Base-by-base conservation (phyloP, 495 filamentous ascomycete species). In the Annulohypoxylon stygium region DNA sequence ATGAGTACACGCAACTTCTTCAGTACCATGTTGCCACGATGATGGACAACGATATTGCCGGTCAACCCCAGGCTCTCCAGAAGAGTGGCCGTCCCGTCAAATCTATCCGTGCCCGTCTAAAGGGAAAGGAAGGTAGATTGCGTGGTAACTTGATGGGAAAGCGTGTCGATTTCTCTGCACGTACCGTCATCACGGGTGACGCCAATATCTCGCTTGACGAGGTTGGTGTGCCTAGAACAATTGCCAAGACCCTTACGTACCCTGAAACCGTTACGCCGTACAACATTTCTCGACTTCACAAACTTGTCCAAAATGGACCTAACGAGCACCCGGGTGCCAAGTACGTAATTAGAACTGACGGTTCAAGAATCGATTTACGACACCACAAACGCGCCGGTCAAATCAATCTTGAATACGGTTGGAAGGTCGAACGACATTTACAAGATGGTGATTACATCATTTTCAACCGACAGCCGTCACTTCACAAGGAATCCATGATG, bases 401-500 rank as follows among this genome's bases (percentile, higher is more conserved):
- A 39, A 91, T 97, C 58, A 88, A 91, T 36, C 84, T 99, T 30
- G 91, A 97, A 73, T 97, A 97, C 77, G 96, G 96, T 18, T 98
- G 96, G 96, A 97, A 97, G 76, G 96, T 99, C 23, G 96, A 99
- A 81, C 90, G 96, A 37, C 96, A 99, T 79, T 88, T 99, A 58
- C 89, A 96, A 68, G 93, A 97, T 76, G 96, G 95, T 43, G 96
- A 99, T 81, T 97, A 91, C 65, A 98, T 99, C 83, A 93, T 99
- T 77, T 99, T 99, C 87, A 99, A 99, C 79, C 96, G 96, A 81
- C 96, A 99, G 78, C 96, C 96, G 0, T 99, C 96, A 7, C 87
- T 99, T 69, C 96, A 99, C 86, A 99, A 99, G 81, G 96, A 99
- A 78, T 98, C 96, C 68, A 99, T 99, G 96, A 99, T 99, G 96